Evolutionary conservation across 2,329 filamentous ascomycete species (phyloP).

Genomic region (Aureobasidium pullulans): DNA sequence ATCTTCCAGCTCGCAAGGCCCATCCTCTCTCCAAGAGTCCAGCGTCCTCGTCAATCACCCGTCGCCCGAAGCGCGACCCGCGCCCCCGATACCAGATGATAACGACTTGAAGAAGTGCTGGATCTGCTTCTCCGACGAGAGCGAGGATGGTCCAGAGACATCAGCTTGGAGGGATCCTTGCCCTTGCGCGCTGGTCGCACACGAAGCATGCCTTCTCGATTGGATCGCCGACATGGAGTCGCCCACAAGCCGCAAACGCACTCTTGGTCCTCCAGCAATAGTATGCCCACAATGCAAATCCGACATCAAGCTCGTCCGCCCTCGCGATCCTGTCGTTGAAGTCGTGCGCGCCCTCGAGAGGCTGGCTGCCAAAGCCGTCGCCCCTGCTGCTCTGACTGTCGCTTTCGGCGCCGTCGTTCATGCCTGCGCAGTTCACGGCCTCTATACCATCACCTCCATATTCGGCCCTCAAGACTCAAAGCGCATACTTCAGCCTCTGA

Average conservation of each 20-base stretch:
- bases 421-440: constrained; percentile 49
- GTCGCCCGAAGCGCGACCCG: background rate
- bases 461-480: constrained; percentile 57
- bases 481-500: constrained; percentile 42
- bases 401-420: constrained; percentile 32
- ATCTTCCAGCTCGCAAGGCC: background rate
- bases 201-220: constrained; percentile 80
- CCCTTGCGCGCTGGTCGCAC: constrained; percentile 80
- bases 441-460: constrained; percentile 56
- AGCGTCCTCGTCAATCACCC: constrained; percentile 5
- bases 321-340: constrained; percentile 64
- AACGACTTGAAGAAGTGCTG: constrained; percentile 51
- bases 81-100: constrained; percentile 21
- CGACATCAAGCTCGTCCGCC: constrained; percentile 67
- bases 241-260: constrained; percentile 42
- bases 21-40: background rate
- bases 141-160: constrained; percentile 54
- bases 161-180: constrained; percentile 80
- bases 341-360: constrained; percentile 53
- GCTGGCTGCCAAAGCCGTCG: constrained; percentile 50
- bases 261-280: constrained; percentile 51
- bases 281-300: constrained; percentile 86
- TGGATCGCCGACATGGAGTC: constrained; percentile 89
- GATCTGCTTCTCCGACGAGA: constrained; percentile 62
- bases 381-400: constrained; percentile 51